Evolutionary conservation across 106 monocot genomes (phyloP).

Genomic region (Phalaenopsis aphrodite): DNA sequence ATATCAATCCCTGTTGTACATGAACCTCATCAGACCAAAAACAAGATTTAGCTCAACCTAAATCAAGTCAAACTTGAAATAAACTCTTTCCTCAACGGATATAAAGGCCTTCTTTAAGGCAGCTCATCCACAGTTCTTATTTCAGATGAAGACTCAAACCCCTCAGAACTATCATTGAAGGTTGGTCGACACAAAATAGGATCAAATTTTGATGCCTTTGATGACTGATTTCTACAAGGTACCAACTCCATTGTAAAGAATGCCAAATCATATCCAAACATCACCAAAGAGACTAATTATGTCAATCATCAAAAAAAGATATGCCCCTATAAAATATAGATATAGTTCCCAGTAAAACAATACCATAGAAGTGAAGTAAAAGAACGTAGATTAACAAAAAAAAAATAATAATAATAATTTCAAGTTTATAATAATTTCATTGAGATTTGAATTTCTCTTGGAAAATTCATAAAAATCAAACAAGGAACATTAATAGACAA

Average conservation of each 20-base stretch:
- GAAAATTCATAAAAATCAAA: neutral
- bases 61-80: too few species aligned
- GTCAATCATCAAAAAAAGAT: constrained; percentile 14
- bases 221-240: constrained; percentile 21
- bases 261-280: constrained; percentile 26
- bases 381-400: neutral
- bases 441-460: neutral
- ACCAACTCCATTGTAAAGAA: constrained; percentile 49
- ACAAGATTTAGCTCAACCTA: too few species aligned
- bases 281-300: constrained; percentile 17
- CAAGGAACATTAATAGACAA: neutral
- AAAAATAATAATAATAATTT: neutral
- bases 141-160: constrained; percentile 17
- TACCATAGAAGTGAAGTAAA: neutral
- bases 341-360: neutral
- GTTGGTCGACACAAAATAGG: constrained; percentile 30
- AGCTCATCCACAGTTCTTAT: constrained; percentile 24
- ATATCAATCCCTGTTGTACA: too few species aligned
- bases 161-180: constrained; percentile 8
- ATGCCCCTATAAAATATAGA: neutral
- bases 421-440: neutral
- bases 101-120: too few species aligned
- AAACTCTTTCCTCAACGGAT: too few species aligned
- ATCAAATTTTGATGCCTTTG: constrained; percentile 37
- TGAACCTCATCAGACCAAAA: too few species aligned